Base-by-base conservation (phyloP, 2,329 filamentous ascomycete species). In the Fusarium xyrophilum region DNA sequence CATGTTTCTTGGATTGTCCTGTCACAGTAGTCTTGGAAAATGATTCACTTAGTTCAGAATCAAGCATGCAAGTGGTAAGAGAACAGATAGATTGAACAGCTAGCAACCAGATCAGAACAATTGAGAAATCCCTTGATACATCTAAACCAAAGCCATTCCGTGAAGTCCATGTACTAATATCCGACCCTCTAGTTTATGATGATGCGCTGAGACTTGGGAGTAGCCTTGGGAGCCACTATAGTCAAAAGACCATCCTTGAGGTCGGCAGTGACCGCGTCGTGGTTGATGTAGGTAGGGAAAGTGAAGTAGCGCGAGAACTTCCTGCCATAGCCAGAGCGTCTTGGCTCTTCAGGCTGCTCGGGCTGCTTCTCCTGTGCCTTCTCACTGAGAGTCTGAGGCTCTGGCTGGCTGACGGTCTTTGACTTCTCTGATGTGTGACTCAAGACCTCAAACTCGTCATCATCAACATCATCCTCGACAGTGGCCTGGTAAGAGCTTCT, bases 291-390 rank as follows among this genome's bases (percentile, higher is more conserved):
- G 47, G 79, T 77, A 0, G 89, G 87, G 82, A 92, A 91, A 75
- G 79, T 85, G 79, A 91, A 91, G 44, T 83, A 85, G 65, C 89
- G 85, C 23, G 85, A 82, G 79, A 91, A 92, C 68, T 88, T 83
- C 74, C 89, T 61, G 40, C 25, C n/a, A 50, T 56, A 42, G 61
- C 51, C 43, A 57, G 72, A 35, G 74, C 72, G 42, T 89, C 88
- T 70, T 13, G 57, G 35, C 35, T 62, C 30, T 42, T 47, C 4
- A 2, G 21, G 55, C 12, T 56, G 44, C n/a, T 90, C 28, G 1
- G 44, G 25, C n/a, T 65, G 52, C 40, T 53, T 48, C 40, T 65
- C 53, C 1, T 35, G 38, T 7, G 14, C 32, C 23, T 64, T 64
- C 9, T 62, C 30, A 10, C 47, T 56, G 21, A n/a, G 15, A 17